phyloP scores from a whole-genome alignment of 768 basidiomycete genomes.

The Cubamyces sp. region DNA sequence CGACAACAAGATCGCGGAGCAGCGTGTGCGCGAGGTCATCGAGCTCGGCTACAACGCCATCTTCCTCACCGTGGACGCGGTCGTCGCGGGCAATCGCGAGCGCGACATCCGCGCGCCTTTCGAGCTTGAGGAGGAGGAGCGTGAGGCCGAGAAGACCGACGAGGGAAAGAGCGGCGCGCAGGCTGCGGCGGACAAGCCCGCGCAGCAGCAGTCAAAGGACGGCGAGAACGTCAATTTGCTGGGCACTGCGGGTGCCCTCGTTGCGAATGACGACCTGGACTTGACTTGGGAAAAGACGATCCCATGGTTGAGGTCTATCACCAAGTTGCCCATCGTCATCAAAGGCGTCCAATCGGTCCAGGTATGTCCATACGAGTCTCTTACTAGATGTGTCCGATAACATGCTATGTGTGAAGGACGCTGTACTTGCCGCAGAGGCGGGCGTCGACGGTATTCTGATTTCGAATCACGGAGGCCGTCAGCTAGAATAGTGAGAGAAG shows the following conservation, averaged over 20 bases:
- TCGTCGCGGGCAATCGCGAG: conserved; percentile 83
- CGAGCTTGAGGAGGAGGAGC: conserved; percentile 50
- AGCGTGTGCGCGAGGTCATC: conserved; percentile 72
- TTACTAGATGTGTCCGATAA: conserved; percentile 22
- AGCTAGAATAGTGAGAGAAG: conserved; percentile 73
- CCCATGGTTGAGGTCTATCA: conserved; percentile 73
- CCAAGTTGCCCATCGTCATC: conserved; percentile 71
- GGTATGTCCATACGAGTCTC: conserved; percentile 42
- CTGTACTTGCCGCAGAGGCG: conserved; percentile 78
- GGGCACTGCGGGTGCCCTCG: conserved; percentile 70
- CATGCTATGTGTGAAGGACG: conserved; percentile 62
- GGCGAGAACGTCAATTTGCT: conserved; percentile 43
- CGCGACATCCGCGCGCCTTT: conserved; percentile 67
- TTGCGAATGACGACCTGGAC: conserved; percentile 68
- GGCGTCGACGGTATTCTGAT: conserved; percentile 88
- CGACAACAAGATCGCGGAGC: conserved; percentile 65
- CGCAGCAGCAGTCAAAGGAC: conserved; percentile 38
- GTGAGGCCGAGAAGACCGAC: conserved; percentile 27
- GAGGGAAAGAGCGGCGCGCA: conserved; percentile 18
- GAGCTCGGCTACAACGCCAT: conserved; percentile 82
- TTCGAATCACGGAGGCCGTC: conserved; percentile 93
- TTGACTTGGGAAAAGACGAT: conserved; percentile 88
- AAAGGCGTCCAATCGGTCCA: conserved; percentile 82
- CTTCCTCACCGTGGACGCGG: conserved; percentile 89
- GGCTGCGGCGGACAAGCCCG: conserved; percentile 31